phyloP scores from a whole-genome alignment of 129 eudicot genomes.

The Tagetes erecta region DNA sequence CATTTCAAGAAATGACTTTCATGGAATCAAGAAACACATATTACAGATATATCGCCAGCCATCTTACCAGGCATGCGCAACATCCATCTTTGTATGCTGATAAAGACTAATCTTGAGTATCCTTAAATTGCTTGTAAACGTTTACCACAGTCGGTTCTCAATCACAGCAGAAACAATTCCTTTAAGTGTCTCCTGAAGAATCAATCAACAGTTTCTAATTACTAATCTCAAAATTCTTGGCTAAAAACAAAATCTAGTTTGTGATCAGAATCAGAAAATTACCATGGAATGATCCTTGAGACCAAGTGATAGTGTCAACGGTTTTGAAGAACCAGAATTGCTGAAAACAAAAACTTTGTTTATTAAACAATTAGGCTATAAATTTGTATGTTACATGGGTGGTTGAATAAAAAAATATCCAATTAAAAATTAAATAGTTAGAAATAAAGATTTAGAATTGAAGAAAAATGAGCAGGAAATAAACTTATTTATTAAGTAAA shows the following conservation, averaged over 20 bases:
- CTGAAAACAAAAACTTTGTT: constrained; percentile 37
- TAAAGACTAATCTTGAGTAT: constrained; percentile 9
- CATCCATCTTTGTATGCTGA: neutral
- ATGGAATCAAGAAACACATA: constrained; percentile 3
- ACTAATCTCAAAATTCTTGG: neutral
- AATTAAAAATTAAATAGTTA: too few species aligned
- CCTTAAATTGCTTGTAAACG: neutral
- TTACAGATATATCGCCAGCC: neutral
- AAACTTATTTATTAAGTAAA: too few species aligned
- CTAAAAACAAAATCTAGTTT: neutral
- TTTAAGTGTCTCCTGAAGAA: constrained; percentile 68
- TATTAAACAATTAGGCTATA: neutral
- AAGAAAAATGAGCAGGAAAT: too few species aligned
- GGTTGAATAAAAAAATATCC: too few species aligned
- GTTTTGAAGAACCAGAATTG: constrained; percentile 64
- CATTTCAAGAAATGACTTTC: neutral
- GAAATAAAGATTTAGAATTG: too few species aligned
- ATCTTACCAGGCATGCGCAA: neutral
- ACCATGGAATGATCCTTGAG: constrained; percentile 91
- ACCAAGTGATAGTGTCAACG: constrained; percentile 81
- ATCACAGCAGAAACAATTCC: constrained; percentile 63
- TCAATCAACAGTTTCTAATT: neutral
- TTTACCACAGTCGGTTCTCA: constrained; percentile 65
- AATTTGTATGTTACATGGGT: too few species aligned
- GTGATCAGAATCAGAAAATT: constrained; percentile 10